Conservation (phyloP, 148 eudicot genomes). For the Vaccinium macrocarpon region DNA sequence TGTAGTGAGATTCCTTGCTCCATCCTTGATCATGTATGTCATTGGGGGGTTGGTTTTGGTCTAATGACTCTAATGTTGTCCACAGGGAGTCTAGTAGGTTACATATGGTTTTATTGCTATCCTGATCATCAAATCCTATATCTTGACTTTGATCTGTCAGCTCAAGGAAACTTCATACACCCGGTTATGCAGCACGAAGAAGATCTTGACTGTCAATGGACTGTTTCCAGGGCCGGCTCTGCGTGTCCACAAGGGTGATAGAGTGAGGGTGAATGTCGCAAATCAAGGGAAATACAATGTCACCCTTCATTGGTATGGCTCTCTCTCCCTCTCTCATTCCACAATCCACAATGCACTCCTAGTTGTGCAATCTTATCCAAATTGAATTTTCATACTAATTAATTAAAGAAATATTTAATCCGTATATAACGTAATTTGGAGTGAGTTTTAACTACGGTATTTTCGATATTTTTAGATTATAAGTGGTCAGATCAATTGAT, state of each 20-base stretch:
- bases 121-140: background rate
- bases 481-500: no score
- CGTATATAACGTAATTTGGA: no score
- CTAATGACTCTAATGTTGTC: background rate
- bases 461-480: no score
- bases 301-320: constrained; percentile 14
- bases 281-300: constrained; percentile 7
- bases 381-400: no score
- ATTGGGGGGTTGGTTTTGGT: no score
- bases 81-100: background rate
- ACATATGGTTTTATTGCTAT: background rate
- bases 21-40: no score
- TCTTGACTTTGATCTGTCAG: background rate
- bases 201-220: constrained; percentile 7
- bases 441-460: no score
- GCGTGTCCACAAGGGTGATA: background rate
- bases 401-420: no score
- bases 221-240: background rate
- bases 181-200: constrained; percentile 1
- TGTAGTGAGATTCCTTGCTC: no score
- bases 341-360: no score
- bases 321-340: background rate
- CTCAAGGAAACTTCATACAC: background rate
- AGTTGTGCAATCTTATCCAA: no score
- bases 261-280: background rate